These are phyloP conservation scores for Erythrophleum ivorense DNA, from an alignment of 331 rosid genomes.

Conservation along the genomic window DNA sequence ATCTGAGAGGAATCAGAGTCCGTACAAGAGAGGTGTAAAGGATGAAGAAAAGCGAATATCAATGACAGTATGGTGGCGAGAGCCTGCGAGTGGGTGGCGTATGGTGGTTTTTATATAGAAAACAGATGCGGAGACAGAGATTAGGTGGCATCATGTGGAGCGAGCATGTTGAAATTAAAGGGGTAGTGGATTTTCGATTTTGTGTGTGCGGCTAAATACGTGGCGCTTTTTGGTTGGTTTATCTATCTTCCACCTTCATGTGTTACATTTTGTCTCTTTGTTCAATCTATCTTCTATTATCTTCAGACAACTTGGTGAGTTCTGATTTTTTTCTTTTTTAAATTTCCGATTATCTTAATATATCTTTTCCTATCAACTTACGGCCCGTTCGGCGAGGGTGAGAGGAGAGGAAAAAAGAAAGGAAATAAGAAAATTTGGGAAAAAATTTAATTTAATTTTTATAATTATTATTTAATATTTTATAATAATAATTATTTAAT, in stretches of 20 bases:
- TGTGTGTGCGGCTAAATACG: neutral
- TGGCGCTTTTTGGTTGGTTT: neutral
- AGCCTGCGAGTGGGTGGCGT: neutral
- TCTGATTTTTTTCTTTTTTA: neutral
- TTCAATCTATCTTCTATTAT: neutral
- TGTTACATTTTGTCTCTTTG: conserved; percentile 29
- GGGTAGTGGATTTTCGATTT: conserved; percentile 22
- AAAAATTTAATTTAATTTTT: no score
- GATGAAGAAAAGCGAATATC: neutral
- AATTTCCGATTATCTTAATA: neutral
- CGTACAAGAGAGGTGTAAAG: conserved; percentile 1
- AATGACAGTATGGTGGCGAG: neutral
- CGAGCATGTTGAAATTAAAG: neutral
- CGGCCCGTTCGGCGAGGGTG: no score
- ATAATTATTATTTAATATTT: no score
- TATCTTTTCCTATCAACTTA: neutral
- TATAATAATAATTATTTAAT: no score
- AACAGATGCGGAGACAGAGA: neutral
- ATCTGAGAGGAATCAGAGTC: neutral
- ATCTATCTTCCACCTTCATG: conserved; percentile 26
- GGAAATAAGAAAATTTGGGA: no score
- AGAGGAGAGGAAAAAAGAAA: no score
- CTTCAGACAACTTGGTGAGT: neutral
- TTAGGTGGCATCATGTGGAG: conserved; percentile 42
- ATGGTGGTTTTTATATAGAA: neutral